A percentile compares a stretch with the other conserved stretches of the same genome.
These are phyloP conservation scores for Arachis stenosperma DNA, from an alignment of 306 rosid species.

Conservation along the genomic window DNA sequence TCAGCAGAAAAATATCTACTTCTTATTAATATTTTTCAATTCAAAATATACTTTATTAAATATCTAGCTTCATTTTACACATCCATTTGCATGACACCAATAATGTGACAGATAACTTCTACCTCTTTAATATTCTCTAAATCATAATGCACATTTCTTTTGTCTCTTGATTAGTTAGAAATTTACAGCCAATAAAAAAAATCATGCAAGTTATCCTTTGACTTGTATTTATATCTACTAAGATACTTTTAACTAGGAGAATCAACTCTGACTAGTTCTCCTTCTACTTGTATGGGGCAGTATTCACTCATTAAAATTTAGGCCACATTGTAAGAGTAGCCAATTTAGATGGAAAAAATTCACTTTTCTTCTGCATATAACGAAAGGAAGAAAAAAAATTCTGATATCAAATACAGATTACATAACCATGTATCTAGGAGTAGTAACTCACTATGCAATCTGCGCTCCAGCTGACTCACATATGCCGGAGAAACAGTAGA, in stretches of 20 bases:
- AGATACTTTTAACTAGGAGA: constrained; percentile 19
- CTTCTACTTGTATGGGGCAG: constrained; percentile 18
- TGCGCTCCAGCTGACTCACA: constrained; percentile 76
- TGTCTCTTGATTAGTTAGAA: constrained; percentile 21
- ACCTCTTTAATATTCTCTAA: constrained; percentile 11
- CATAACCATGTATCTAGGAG: constrained; percentile 32
- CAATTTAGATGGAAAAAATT: constrained; percentile 28
- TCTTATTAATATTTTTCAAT: background rate
- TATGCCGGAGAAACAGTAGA: constrained; percentile 98
- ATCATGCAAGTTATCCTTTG: constrained; percentile 2
- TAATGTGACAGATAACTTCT: background rate
- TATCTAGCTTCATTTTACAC: background rate
- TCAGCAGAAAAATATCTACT: background rate
- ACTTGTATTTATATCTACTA: constrained; percentile 1
- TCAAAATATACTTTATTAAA: background rate
- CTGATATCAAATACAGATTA: constrained; percentile 26
- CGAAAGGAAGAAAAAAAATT: constrained; percentile 10
- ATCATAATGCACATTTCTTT: background rate
- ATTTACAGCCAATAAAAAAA: constrained; percentile 20
- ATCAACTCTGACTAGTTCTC: constrained; percentile 2
- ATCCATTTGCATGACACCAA: constrained; percentile 20
- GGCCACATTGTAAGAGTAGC: constrained; percentile 6
- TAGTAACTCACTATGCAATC: constrained; percentile 69
- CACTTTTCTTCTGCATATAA: constrained; percentile 21
- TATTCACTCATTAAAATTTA: constrained; percentile 10